Percentiles rank a stretch among this genome's conserved stretches.
These are phyloP conservation scores for Clohesyomyces aquaticus DNA, from an alignment of 495 filamentous ascomycete species.

Conservation along the genomic window DNA sequence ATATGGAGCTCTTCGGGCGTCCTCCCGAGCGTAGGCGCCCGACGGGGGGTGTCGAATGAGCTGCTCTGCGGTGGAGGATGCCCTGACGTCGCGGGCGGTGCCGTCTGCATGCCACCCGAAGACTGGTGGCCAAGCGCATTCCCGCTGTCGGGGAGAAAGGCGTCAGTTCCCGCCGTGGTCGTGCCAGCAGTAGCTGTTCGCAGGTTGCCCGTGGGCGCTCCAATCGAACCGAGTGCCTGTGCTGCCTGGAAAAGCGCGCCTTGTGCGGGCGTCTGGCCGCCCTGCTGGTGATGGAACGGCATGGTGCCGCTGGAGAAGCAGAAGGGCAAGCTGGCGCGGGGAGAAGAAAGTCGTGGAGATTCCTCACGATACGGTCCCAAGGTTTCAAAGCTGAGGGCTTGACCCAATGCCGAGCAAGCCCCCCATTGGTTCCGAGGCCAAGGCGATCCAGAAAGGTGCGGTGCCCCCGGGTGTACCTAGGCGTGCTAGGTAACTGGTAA, in stretches of 20 bases:
- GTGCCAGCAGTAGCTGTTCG: slow-evolving; percentile 46
- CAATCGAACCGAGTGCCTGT: slow-evolving; percentile 54
- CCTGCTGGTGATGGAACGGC: slow-evolving; percentile 41
- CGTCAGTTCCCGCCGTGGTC: slow-evolving; percentile 47
- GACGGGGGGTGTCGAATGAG: slow-evolving; percentile 60
- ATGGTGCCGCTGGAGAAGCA: too few relatives aligned
- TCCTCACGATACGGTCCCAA: too few relatives aligned
- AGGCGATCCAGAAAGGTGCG: too few relatives aligned
- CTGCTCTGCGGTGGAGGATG: slow-evolving; percentile 43
- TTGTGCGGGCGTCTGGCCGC: slow-evolving; percentile 22
- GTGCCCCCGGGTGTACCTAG: too few relatives aligned
- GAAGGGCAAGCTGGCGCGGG: too few relatives aligned
- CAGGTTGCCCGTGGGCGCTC: slow-evolving; percentile 51
- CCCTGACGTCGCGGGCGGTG: slow-evolving; percentile 42
- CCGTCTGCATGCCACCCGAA: slow-evolving; percentile 22
- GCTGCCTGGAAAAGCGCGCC: slow-evolving; percentile 47
- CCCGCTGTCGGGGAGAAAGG: slow-evolving; percentile 41
- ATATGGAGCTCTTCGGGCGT: slow-evolving; percentile 80
- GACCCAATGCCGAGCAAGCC: too few relatives aligned
- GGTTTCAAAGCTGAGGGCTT: too few relatives aligned
- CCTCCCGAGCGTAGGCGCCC: slow-evolving; percentile 56
- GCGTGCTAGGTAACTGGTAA: too few relatives aligned
- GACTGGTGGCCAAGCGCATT: slow-evolving; percentile 37
- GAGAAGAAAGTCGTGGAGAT: too few relatives aligned
- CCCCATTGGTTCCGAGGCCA: too few relatives aligned